A percentile compares a stretch with the other conserved stretches of the same genome.
These are phyloP conservation scores for Neoascochyta sp. DNA, from an alignment of 2,329 filamentous ascomycete genomes.

Conservation along the genomic window DNA sequence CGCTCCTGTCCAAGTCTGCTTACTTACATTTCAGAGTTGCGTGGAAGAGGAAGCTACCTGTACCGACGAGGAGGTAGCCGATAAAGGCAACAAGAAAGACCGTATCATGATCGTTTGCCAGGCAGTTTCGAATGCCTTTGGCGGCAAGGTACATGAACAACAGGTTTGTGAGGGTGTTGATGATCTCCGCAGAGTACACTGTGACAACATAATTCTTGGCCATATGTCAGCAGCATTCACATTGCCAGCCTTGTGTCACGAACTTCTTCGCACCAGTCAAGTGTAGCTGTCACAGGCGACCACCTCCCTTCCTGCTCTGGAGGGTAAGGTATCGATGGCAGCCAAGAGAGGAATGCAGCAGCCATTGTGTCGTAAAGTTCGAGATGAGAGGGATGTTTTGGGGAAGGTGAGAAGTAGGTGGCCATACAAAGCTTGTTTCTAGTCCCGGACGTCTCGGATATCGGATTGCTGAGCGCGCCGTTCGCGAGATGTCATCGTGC, in stretches of 20 bases:
- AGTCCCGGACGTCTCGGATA: conserved; percentile 15
- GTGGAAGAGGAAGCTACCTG: conserved; percentile 62
- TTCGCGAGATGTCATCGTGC: conserved; percentile 9
- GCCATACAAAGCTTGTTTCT: conserved; percentile 9
- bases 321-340: conserved; percentile 48
- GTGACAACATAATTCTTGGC: conserved; percentile 72
- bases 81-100: conserved; percentile 69
- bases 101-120: conserved; percentile 66
- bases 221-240: conserved; percentile 5
- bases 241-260: conserved; percentile 4
- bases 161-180: conserved; percentile 77
- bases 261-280: conserved; percentile 81
- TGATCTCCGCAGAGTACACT: conserved; percentile 70
- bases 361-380: conserved; percentile 17
- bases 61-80: conserved; percentile 60
- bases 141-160: conserved; percentile 75
- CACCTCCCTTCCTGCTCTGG: conserved; percentile 59
- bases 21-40: conserved; percentile 58
- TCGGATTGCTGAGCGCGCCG: conserved; percentile 11
- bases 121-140: conserved; percentile 71
- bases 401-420: conserved; percentile 1
- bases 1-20: too few relatives aligned
- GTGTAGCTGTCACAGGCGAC: conserved; percentile 66
- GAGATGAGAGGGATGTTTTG: conserved; percentile 1
- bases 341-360: conserved; percentile 33